A percentile compares a stretch with the other conserved stretches of the same genome.
Evolutionary conservation across 2,329 filamentous ascomycete species (phyloP).

Genomic region (Nakataea oryzae): DNA sequence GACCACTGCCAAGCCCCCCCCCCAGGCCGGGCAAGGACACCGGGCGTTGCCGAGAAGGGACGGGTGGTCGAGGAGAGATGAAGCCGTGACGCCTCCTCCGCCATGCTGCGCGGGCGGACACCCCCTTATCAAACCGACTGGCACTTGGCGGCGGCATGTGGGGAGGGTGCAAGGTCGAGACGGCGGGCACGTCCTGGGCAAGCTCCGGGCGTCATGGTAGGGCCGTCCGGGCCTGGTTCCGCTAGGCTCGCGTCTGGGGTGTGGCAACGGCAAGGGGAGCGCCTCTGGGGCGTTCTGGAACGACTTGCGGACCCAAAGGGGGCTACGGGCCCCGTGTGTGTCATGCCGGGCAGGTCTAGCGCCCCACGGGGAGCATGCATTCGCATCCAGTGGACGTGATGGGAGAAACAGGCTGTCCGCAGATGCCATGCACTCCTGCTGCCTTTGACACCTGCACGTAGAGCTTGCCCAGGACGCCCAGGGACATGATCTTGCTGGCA

Average conservation of each 20-base stretch:
- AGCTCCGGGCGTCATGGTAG: too few relatives aligned
- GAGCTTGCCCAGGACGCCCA: not conserved
- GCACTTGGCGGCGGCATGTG: not conserved
- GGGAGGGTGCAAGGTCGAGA: not conserved
- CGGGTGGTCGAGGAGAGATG: not conserved
- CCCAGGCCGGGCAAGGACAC: not conserved
- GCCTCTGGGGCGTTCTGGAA: not conserved
- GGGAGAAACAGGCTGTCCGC: not conserved
- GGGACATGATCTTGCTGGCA: not conserved
- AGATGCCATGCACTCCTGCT: not conserved
- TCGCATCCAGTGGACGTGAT: not conserved
- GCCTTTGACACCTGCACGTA: not conserved
- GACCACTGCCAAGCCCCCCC: too few relatives aligned
- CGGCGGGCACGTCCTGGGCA: not conserved
- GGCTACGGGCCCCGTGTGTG: too few relatives aligned
- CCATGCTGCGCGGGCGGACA: not conserved
- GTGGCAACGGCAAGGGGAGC: not conserved
- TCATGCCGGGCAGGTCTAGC: too few relatives aligned
- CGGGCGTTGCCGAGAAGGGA: not conserved
- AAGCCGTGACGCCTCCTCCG: not conserved
- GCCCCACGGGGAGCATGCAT: not conserved
- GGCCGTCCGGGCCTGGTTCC: not conserved
- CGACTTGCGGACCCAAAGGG: not conserved
- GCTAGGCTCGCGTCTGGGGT: not conserved
- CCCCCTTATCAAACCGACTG: not conserved